Conservation (phyloP, 345 rosid species). For the Arabis alpina region DNA sequence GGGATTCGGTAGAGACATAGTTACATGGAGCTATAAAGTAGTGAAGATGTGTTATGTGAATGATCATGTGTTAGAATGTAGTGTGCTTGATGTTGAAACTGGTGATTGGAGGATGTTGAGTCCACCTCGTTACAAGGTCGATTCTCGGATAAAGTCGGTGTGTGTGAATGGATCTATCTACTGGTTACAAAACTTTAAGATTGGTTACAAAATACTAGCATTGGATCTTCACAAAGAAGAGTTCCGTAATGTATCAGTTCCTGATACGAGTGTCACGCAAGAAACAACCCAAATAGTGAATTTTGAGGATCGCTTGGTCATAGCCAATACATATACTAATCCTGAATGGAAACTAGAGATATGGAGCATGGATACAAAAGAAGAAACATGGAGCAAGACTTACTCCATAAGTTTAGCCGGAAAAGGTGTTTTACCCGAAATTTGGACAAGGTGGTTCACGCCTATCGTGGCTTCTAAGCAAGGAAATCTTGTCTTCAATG, state of each 20-base stretch:
- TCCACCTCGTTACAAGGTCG: not conserved
- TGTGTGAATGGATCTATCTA: slow-evolving; percentile 1
- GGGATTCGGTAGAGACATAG: slow-evolving; percentile 14
- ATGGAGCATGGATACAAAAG: not conserved
- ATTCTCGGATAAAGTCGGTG: not conserved
- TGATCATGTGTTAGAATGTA: not conserved
- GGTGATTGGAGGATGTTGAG: not conserved
- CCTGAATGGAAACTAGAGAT: slow-evolving; percentile 7
- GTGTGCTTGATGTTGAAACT: slow-evolving; percentile 13
- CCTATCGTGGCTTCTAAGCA: not conserved
- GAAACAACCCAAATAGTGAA: slow-evolving; percentile 9
- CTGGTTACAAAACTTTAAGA: not conserved
- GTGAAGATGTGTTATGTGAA: not conserved
- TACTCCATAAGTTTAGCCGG: not conserved
- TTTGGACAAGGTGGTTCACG: not conserved
- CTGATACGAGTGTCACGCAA: not conserved
- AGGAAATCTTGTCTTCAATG: not conserved
- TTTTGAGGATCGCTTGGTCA: not conserved
- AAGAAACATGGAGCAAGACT: not conserved
- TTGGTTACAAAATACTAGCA: slow-evolving; percentile 18
- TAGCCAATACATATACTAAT: not conserved
- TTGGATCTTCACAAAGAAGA: not conserved
- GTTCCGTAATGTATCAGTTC: not conserved
- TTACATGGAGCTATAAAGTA: slow-evolving; percentile 14
- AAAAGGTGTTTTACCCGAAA: not conserved